These are phyloP conservation scores for Neurospora pannonica DNA, from an alignment of 495 filamentous ascomycete species.

Conservation along the genomic window DNA sequence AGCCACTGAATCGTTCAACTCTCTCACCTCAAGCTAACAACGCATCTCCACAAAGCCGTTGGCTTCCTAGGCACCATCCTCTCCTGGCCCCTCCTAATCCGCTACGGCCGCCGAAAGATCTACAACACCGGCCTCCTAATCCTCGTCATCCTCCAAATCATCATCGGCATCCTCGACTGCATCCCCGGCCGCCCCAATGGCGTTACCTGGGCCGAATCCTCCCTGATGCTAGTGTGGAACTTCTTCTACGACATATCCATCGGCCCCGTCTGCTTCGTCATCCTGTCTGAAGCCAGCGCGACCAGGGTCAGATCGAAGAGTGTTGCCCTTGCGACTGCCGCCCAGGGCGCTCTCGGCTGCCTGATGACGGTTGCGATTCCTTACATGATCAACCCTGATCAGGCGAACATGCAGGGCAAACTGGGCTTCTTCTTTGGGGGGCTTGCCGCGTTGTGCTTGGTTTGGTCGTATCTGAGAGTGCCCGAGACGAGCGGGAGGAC, in stretches of 20 bases:
- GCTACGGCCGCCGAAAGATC: constrained; percentile 46
- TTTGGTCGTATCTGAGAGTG: constrained; percentile 45
- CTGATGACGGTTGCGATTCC: constrained; percentile 54
- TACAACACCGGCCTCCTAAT: constrained; percentile 40
- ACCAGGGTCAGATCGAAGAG: constrained; percentile 53
- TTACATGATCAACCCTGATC: constrained; percentile 58
- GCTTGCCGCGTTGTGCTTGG: constrained; percentile 31
- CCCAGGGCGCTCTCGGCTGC: constrained; percentile 49
- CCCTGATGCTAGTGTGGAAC: constrained; percentile 48
- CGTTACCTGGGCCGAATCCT: constrained; percentile 45
- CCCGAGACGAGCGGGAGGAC: constrained; percentile 53
- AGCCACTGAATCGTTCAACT: constrained; percentile 2
- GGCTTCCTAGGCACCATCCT: constrained; percentile 40
- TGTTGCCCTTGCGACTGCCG: constrained; percentile 51
- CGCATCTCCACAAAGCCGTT: constrained; percentile 14
- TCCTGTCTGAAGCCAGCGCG: constrained; percentile 51
- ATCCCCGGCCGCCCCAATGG: constrained; percentile 33
- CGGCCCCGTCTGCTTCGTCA: constrained; percentile 53
- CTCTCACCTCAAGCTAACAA: background rate
- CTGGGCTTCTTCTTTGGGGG: constrained; percentile 61
- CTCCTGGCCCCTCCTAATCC: constrained; percentile 44
- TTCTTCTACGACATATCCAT: constrained; percentile 48
- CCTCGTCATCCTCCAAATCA: constrained; percentile 40
- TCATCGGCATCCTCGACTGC: constrained; percentile 52
- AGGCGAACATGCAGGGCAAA: constrained; percentile 55